A percentile compares a stretch with the other conserved stretches of the same genome.
Conservation (phyloP, 371 early-diverging fungal genomes). For the Syncephalastrum sp. region DNA sequence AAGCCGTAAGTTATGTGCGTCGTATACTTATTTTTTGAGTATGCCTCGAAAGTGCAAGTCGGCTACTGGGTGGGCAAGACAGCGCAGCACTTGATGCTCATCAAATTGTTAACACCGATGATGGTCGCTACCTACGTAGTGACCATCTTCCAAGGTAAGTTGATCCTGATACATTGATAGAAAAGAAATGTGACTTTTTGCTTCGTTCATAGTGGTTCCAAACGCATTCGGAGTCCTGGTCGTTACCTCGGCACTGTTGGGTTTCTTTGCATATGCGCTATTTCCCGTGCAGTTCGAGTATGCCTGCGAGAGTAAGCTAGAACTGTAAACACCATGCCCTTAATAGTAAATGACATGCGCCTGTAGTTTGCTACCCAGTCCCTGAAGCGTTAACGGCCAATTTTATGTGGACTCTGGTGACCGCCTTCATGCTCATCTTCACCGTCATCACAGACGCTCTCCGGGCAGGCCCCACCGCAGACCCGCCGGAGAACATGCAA, state of each 20-base stretch:
- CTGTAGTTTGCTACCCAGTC: constrained; percentile 50
- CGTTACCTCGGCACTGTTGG: constrained; percentile 44
- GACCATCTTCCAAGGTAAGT: constrained; percentile 44
- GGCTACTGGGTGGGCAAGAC: constrained; percentile 34
- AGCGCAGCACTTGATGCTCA: constrained; percentile 47
- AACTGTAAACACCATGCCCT: not conserved
- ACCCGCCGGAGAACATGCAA: constrained; percentile 29
- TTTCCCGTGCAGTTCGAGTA: constrained; percentile 56
- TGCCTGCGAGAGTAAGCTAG: constrained; percentile 47
- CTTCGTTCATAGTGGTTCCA: constrained; percentile 33
- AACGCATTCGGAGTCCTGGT: constrained; percentile 41
- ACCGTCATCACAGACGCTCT: constrained; percentile 41
- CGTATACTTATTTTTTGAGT: not conserved
- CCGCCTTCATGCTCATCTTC: constrained; percentile 52
- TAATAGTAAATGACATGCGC: not conserved
- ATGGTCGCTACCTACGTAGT: constrained; percentile 45
- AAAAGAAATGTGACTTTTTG: not conserved
- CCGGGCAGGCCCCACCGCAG: constrained; percentile 23
- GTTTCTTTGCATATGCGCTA: constrained; percentile 44
- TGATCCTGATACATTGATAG: not conserved
- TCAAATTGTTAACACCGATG: constrained; percentile 47
- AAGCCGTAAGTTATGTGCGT: not conserved
- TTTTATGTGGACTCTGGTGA: constrained; percentile 49
- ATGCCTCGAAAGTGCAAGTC: constrained; percentile 48
- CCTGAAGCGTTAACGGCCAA: constrained; percentile 46